Base-by-base conservation (phyloP, 192 early-diverging fungal genomes). In the Borealophlyctis nickersoniae region DNA sequence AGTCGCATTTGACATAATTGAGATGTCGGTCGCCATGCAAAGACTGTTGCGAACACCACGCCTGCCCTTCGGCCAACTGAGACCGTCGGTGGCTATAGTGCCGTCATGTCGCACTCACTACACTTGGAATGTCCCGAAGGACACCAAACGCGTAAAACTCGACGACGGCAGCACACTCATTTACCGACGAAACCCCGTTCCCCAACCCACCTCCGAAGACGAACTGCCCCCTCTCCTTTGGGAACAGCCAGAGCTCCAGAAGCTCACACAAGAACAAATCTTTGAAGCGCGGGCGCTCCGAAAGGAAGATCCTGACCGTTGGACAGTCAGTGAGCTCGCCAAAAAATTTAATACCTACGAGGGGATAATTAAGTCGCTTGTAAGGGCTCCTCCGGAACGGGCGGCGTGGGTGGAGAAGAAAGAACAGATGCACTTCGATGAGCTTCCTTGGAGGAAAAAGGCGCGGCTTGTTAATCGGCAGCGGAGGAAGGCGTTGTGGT, bases 141-240 rank as follows among this genome's bases (percentile, higher is more conserved):
- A 71, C 55, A 74, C 78, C 5, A 64, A 63, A 1, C 71, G 78
- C 35, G 54, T 68, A 3, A 49, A 36, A 11, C 78, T 80, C 29
- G 74, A 76, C 60, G 78, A 80, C 61, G 78, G 78, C 27, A 66
- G 62, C 29, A 53, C 54, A 3, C 69, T 80, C n/a, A 80, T 80
- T 57, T 45, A 58, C 49, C 59, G 58, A 54, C 30, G 35, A 27
- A 19, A 62, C 52, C 49, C 28, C 55, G 27, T 14, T 19, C 27
- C 36, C 30, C 49, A 56, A 57, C 53, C 24, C 51, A 26, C 5
- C 63, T 29, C 48, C 30, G 19, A 56, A 26, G 24, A 22, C 36
- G 52, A 63, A 56, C 58, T 56, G 4, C 66, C 65, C n/a, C 61
- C 71, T 29, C 59, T 22, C 22, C 60, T 64, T 27, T 65, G 60